Base-by-base conservation (phyloP, 108 stramenopile species). In the Conticribra guillardii region DNA sequence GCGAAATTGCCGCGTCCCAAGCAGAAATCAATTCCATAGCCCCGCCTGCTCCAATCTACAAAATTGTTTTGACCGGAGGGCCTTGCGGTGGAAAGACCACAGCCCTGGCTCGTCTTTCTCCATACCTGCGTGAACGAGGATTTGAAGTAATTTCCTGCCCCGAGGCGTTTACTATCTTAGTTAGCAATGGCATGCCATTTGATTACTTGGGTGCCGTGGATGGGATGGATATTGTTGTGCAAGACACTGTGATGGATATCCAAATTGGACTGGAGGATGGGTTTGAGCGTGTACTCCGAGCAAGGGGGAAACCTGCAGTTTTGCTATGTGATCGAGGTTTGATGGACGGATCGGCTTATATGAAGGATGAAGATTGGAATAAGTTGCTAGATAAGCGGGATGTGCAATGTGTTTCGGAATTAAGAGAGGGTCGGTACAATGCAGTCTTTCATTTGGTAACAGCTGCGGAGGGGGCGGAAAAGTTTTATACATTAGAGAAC, bases 71-170 rank as follows among this genome's bases (percentile, higher is more conserved):
- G 56, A 97, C 98, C 17, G 98, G 98, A 8, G 98, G 98, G 11
- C 98, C 98, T n/a, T 98, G 98, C 66, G 97, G 94, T 29, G 97
- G 97, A 1, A 97, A 98, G 70, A 97, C 97, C 0, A 98, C 96
- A 16, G 91, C 94, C 5, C 64, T 97, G 60, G 89, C 88, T 4
- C 44, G 75, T 41, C 24, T 79, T 31, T 64, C 79, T 22, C 63
- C 70, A 18, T 82, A 67, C 59, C 74, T 95, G 47, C 74, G 84
- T 34, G 91, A 89, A 58, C 72, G 89, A 32, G 96, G 97, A 2
- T 97, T 96, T 71, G 91, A 92, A 60, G 96, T 95, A 15, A 91
- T 93, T 57, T 93, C 91, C 3, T 87, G 89, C 32, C 96, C 97
- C 14, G 98, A 99, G 62, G 96, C 87, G 0, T 96, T 96, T 55